Percentiles rank a stretch among this genome's conserved stretches.
Conservation (phyloP, 345 rosid genomes). For the Nephelium lappaceum region DNA sequence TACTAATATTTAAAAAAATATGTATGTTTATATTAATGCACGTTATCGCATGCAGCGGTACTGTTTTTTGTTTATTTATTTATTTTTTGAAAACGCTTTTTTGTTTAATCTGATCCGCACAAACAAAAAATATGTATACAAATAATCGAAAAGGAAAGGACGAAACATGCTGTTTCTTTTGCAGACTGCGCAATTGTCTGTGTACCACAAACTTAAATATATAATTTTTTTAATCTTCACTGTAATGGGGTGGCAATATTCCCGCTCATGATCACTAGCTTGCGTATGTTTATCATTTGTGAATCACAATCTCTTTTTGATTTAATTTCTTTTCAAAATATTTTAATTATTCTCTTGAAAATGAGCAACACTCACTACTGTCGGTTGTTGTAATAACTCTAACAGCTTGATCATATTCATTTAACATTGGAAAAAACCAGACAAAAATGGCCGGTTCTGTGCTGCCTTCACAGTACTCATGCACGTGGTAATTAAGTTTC, state of each 20-base stretch:
- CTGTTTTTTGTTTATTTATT: background rate
- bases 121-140: too few relatives aligned
- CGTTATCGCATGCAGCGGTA: background rate
- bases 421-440: slow-evolving; percentile 36
- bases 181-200: background rate
- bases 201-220: background rate
- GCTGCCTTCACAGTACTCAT: slow-evolving; percentile 20
- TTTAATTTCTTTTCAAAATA: background rate
- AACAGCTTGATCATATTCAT: slow-evolving; percentile 30
- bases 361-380: slow-evolving; percentile 37
- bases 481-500: slow-evolving; percentile 10
- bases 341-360: background rate
- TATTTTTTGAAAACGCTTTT: too few relatives aligned
- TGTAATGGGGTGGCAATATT: background rate
- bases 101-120: too few relatives aligned
- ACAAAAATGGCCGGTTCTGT: slow-evolving; percentile 25
- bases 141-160: background rate
- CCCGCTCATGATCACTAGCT: background rate
- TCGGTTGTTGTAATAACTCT: slow-evolving; percentile 35
- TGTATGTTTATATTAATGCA: background rate
- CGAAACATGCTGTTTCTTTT: background rate
- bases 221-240: background rate
- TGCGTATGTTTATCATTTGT: background rate
- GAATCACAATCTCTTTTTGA: slow-evolving; percentile 10
- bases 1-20: too few relatives aligned